Base-by-base conservation (phyloP, 2,329 filamentous ascomycete genomes). In the Calonectria hongkongensis region DNA sequence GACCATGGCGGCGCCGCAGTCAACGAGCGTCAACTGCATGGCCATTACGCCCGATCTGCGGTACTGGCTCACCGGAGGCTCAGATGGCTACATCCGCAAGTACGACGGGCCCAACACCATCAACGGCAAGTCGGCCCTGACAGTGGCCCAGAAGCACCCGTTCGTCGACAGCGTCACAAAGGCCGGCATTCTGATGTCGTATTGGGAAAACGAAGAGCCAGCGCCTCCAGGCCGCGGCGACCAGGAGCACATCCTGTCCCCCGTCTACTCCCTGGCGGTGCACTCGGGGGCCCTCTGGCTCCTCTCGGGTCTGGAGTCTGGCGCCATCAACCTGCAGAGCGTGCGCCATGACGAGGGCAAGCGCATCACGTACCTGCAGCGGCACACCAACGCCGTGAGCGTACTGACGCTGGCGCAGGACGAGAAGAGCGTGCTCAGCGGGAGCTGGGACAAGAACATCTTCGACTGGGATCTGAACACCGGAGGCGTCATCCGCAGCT, bases 141-240 rank as follows among this genome's bases (percentile, higher is more conserved):
- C 97, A 0, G 97, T 99, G 7, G 97, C 97, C 39, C 97, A 99
- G 86, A 90, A 94, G 62, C 97, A 99, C 82, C 97, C 97, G 0
- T 99, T 98, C 80, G 97, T 99, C 48, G 97, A 99, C 82, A 98
- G 95, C 79, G 97, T 99, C 51, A 95, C 95, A 69, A 99, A 99
- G 84, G 96, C 96, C 2, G 97, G 96, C 1, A 94, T 98, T 7
- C 86, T 98, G 63, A 93, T 98, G 90, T 98, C 94, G 65, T 99
- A 99, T 83, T 99, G 97, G 97, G 97, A 98, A 83, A 99, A 98
- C 80, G 96, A 98, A 82, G 96, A 99, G 81, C 91, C 92, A 2
- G 76, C 85, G 3, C 82, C 81, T 0, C 83, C 85, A 0, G 83
- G 84, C 5, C 83, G 85, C 43, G 83, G 87, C 16, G 86, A 87